Conservation (phyloP, 208 protist species). For the Acanthamoeba sp. region DNA sequence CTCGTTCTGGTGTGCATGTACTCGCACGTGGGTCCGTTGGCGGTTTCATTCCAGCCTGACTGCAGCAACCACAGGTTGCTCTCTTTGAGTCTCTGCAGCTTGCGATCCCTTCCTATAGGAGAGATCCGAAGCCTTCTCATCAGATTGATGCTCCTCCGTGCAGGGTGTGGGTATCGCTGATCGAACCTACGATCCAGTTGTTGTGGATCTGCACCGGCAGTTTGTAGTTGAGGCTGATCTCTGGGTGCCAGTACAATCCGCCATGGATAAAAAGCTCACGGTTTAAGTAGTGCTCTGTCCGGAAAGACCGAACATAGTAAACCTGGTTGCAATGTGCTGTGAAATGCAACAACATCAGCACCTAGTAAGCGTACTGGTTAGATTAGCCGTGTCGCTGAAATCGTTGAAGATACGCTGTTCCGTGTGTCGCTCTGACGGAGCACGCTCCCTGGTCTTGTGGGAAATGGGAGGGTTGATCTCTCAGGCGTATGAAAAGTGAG, state of each 20-base stretch:
- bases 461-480: neutral
- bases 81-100: neutral
- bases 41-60: neutral
- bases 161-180: too few species aligned
- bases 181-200: constrained; percentile 12
- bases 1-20: too few species aligned
- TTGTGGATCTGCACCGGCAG: constrained; percentile 10
- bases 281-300: neutral
- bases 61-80: neutral
- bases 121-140: too few species aligned
- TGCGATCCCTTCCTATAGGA: neutral
- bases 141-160: too few species aligned
- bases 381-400: too few species aligned
- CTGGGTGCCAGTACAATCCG: neutral
- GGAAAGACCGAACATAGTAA: neutral
- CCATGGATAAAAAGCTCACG: neutral
- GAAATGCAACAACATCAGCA: too few species aligned
- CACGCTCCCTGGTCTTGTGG: neutral
- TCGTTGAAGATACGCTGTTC: neutral
- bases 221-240: neutral
- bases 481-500: too few species aligned
- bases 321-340: neutral
- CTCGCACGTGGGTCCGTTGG: neutral
- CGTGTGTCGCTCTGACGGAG: neutral
- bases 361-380: too few species aligned